Base-by-base conservation (phyloP, 345 rosid genomes). In the Salix koriyanagi region DNA sequence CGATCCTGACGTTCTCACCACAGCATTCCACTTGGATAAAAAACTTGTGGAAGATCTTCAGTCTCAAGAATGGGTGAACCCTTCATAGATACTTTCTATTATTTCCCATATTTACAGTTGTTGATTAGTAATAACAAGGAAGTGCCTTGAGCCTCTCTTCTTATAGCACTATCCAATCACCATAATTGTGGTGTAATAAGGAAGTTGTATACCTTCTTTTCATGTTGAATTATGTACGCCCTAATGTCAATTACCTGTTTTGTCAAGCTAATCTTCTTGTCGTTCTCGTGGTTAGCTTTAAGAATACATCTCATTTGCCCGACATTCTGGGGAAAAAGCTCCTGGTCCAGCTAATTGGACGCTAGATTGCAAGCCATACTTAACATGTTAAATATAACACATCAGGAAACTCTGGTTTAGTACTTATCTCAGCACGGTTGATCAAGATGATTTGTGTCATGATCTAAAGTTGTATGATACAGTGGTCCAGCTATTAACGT, bases 21-120 rank as follows among this genome's bases (percentile, higher is more conserved):
- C 65, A 70, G 79, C 67, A 14, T 79, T 79, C 71, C 70, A 60
- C 25, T 19, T 79, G 42, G 67, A 79, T 56, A 39, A 30, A 41
- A 10, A 75, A 23, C 28, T 58, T 23, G 64, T 58, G 64, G 64
- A 58, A 26, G 64, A 58, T 58, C 64, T 58, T 25, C 64, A 58
- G 64, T 8, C 28, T 58, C 64, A 58, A 58, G 64, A 58, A 3
- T 58, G 64, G 64, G 64, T 58, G 28, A 58, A 23, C 64, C 64
- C 64, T 58, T 21, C 61, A n/a, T 56, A n/a, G 23, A n/a, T 56
- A 58, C 64, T 9, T 34, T 34, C 14, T 58, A n/a, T 10, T 12
- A 23, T 58, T 23, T 58, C 26, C 14, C 28, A 2, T 23, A 10
- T 58, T 56, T 58, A 1, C 50, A 3, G 16, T 1, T 12, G 50